Evolutionary conservation across 306 rosid genomes (phyloP).

Genomic region (Sindora glabra): DNA sequence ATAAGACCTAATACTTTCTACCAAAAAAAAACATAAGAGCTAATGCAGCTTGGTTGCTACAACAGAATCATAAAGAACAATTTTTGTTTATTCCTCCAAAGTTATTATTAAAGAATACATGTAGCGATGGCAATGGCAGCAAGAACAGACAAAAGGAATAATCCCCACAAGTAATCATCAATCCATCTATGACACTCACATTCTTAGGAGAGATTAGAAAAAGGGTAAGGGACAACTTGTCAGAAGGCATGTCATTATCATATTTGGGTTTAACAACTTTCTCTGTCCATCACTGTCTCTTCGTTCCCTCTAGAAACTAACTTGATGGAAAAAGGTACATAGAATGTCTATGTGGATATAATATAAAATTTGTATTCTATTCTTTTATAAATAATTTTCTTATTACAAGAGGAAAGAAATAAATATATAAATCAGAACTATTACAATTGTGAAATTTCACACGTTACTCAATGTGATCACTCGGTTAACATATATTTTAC

Average conservation of each 20-base stretch:
- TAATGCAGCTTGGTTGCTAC: not conserved
- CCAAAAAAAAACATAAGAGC: too few species aligned
- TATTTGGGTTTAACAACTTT: conserved; percentile 1
- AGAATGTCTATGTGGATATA: too few species aligned
- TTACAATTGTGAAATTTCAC: too few species aligned
- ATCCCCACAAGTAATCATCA: conserved; percentile 29
- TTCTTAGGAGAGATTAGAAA: conserved; percentile 6
- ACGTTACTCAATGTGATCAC: too few species aligned
- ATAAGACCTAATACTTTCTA: too few species aligned
- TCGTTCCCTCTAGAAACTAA: conserved; percentile 30
- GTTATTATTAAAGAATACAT: not conserved
- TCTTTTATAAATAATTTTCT: too few species aligned
- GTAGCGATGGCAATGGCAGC: conserved; percentile 13
- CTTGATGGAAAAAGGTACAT: conserved; percentile 5
- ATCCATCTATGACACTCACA: conserved; percentile 25
- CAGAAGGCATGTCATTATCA: conserved; percentile 46
- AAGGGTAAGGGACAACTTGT: conserved; percentile 29
- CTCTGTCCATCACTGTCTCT: conserved; percentile 3
- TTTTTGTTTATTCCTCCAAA: not conserved
- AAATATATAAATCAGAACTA: too few species aligned
- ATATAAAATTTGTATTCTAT: too few species aligned
- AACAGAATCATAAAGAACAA: not conserved
- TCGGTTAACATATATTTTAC: too few species aligned
- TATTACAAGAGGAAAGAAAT: too few species aligned
- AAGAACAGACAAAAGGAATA: conserved; percentile 36